Evolutionary conservation across 2,329 filamentous ascomycete genomes (phyloP), one percentile per base, ranked within the genome.

Genomic region (Verruconis gallopava): DNA sequence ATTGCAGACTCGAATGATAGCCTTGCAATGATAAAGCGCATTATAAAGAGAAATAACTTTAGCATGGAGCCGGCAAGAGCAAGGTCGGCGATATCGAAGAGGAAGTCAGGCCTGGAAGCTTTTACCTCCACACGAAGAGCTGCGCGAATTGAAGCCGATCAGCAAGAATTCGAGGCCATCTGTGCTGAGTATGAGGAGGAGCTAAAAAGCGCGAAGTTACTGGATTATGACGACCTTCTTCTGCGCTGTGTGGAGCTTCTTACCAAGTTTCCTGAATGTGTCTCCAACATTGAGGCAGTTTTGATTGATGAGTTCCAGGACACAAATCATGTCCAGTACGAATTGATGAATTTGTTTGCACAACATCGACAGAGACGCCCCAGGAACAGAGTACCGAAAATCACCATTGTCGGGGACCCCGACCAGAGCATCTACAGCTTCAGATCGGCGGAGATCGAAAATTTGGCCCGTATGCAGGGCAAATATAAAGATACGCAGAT

Each of bases 391-490:
- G 70, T 72, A 34, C 73, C 75, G 43, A 73, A 77, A n/a, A 89
- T 96, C 50, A 96, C 89, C 1, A 84, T 95, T 46, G 91, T 98
- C 3, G 91, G 89, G 22, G 89, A 98, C 56, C 89, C 91, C 0
- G 91, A 98, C 57, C 89, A 98, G 60, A 95, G 88, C 57, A 98
- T 98, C 44, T 98, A 96, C 57, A 85, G 89, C 15, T 98, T 93
- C 70, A 79, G 89, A 15, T 88, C 85, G 5, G 89, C 91, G 6
- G 89, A 98, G 58, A 85, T 89, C 50, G 81, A 81, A 56, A 98
- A 96, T 52, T 69, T 96, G 37, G 74, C 75, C 49, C 77, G 82
- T 2, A 78, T 98, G 68, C 73, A 85, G 40, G 67, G 67, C 33
- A 78, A 85, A 45, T 95, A 82, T 54, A 79, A 79, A 0, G 73